Percentiles rank a stretch among this genome's conserved stretches.
phyloP scores from a whole-genome alignment of 805 yeast genomes.

The Kockiozyma suomiensis region DNA sequence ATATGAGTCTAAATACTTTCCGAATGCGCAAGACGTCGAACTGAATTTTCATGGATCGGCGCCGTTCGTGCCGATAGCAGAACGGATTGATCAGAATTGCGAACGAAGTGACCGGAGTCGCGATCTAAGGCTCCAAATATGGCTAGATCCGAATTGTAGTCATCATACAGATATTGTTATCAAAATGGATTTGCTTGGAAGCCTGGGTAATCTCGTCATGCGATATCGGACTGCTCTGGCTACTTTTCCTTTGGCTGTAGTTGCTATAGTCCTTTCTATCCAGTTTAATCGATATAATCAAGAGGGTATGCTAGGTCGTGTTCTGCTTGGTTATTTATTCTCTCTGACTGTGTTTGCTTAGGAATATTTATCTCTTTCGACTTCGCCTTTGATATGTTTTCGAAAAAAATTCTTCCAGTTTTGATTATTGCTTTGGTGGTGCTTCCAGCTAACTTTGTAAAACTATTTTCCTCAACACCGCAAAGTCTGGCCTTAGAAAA shows the following conservation, averaged over 20 bases:
- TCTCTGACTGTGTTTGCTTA: not conserved
- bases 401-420: slow-evolving; percentile 37
- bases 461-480: not conserved
- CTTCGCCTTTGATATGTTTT: slow-evolving; percentile 38
- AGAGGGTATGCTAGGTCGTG: slow-evolving; percentile 7
- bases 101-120: slow-evolving; percentile 26
- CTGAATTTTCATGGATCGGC: slow-evolving; percentile 64
- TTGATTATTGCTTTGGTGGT: not conserved
- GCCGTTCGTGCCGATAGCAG: slow-evolving; percentile 59
- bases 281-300: slow-evolving; percentile 55
- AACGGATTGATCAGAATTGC: slow-evolving; percentile 5
- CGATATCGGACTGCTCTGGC: slow-evolving; percentile 77
- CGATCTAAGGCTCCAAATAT: slow-evolving; percentile 40
- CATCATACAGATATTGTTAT: slow-evolving; percentile 33
- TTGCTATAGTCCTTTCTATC: slow-evolving; percentile 53
- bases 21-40: slow-evolving; percentile 47
- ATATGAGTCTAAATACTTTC: slow-evolving; percentile 78
- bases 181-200: slow-evolving; percentile 57
- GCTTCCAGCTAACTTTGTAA: not conserved
- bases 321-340: not conserved
- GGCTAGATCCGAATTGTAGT: slow-evolving; percentile 37
- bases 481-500: too few species aligned
- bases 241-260: slow-evolving; percentile 66
- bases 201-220: slow-evolving; percentile 69
- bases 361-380: slow-evolving; percentile 27